Evolutionary conservation across 108 stramenopile genomes (phyloP).

Genomic region (Poteriospumella lacustris): DNA sequence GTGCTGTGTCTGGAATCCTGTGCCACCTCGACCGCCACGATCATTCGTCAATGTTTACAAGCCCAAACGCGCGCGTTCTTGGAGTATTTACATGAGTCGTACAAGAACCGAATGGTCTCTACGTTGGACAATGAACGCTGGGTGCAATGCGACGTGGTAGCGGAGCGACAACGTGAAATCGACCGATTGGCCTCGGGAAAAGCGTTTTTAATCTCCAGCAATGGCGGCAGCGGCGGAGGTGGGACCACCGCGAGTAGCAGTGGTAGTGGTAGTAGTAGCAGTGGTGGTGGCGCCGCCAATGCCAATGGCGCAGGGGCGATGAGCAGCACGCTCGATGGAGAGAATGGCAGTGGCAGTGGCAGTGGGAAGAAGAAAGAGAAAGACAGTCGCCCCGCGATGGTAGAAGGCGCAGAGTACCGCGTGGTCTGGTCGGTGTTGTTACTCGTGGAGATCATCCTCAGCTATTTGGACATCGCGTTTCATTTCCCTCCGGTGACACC

Average conservation of each 20-base stretch:
- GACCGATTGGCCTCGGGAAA: slow-evolving; percentile 8
- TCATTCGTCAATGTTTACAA: slow-evolving; percentile 3
- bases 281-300: too few relatives aligned
- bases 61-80: not conserved
- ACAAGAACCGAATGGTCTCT: not conserved
- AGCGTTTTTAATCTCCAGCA: slow-evolving; percentile 1
- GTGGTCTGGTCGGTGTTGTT: slow-evolving; percentile 4
- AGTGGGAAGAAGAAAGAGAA: not conserved
- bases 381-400: not conserved
- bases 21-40: not conserved
- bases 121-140: slow-evolving; percentile 20
- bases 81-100: not conserved
- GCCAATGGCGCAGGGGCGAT: too few relatives aligned
- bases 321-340: not conserved
- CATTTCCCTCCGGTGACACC: slow-evolving; percentile 21
- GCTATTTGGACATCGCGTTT: slow-evolving; percentile 4
- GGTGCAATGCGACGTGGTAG: slow-evolving; percentile 16
- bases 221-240: too few relatives aligned
- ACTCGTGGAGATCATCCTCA: not conserved
- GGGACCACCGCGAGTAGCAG: not conserved
- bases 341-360: not conserved
- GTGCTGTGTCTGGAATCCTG: too few relatives aligned
- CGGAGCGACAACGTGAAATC: slow-evolving; percentile 13
- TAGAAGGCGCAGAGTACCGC: not conserved
- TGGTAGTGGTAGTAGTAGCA: too few relatives aligned